Evolutionary conservation across 192 early-diverging fungal species (phyloP).

Genomic region (Allomyces macrogynus): DNA sequence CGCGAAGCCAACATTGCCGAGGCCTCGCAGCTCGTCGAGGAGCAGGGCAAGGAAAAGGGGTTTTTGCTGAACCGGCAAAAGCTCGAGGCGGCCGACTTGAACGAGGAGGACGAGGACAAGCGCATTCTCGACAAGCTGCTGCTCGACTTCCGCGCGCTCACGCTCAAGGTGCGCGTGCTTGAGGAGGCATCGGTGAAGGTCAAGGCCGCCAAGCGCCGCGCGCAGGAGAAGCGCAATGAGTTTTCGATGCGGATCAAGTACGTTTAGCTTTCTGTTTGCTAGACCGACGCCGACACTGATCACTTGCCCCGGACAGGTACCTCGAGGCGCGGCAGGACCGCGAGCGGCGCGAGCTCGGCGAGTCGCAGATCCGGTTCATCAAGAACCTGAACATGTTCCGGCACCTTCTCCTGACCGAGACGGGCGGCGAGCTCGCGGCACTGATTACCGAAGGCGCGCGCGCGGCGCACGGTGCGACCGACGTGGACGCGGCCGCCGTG

Average conservation of each 20-base stretch:
- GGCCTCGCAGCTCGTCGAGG: conserved; percentile 5
- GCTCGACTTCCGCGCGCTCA: conserved; percentile 8
- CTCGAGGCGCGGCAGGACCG: conserved; percentile 11
- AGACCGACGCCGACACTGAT: no score
- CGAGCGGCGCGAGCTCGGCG: conserved; percentile 10
- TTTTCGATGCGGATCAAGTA: conserved; percentile 3
- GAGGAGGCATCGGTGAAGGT: conserved; percentile 6
- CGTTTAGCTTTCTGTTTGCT: not conserved
- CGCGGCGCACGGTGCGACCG: no score
- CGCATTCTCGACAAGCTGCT: conserved; percentile 10
- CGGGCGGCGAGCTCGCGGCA: not conserved
- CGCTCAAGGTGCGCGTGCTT: conserved; percentile 5
- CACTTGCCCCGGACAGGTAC: not conserved
- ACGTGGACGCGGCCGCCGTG: no score
- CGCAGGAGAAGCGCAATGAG: conserved; percentile 7
- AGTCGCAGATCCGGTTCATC: conserved; percentile 10
- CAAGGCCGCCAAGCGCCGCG: conserved; percentile 7
- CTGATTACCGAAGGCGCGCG: no score
- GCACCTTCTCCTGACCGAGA: conserved; percentile 6
- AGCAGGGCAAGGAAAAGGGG: conserved; percentile 7
- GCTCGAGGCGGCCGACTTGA: conserved; percentile 8
- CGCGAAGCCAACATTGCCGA: conserved; percentile 14
- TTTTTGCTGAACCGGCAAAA: conserved; percentile 3
- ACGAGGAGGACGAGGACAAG: conserved; percentile 12
- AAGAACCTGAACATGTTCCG: conserved; percentile 13